Evolutionary conservation across 257 asterid species (phyloP).

Genomic region (Primulina huaijiensis): DNA sequence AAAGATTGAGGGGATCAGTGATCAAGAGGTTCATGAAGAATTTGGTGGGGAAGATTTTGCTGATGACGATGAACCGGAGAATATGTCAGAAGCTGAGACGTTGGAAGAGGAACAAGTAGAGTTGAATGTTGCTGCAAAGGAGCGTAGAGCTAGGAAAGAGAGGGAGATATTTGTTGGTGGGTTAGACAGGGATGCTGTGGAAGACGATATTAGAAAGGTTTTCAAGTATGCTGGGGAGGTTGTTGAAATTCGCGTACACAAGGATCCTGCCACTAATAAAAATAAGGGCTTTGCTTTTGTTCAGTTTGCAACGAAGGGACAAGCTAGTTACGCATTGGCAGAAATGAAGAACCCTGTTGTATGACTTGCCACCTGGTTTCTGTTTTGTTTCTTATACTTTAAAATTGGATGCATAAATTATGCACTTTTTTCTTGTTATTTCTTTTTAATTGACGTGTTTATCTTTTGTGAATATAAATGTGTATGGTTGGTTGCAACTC

Average conservation of each 20-base stretch:
- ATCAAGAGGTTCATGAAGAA: slow-evolving; percentile 47
- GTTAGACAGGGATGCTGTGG: slow-evolving; percentile 54
- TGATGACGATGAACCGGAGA: slow-evolving; percentile 35
- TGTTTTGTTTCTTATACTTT: background rate
- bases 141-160: slow-evolving; percentile 55
- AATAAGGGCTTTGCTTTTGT: slow-evolving; percentile 67
- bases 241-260: slow-evolving; percentile 51
- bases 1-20: slow-evolving; percentile 43
- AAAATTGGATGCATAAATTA: background rate
- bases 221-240: slow-evolving; percentile 58
- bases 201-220: slow-evolving; percentile 55
- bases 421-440: background rate
- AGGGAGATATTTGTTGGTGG: slow-evolving; percentile 69
- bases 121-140: slow-evolving; percentile 49
- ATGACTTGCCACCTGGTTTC: slow-evolving; percentile 23
- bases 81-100: slow-evolving; percentile 40
- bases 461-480: background rate
- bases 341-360: slow-evolving; percentile 73
- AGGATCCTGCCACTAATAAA: slow-evolving; percentile 52
- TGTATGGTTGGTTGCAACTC: slow-evolving; percentile 16
- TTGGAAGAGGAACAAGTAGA: slow-evolving; percentile 48
- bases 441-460: background rate
- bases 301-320: slow-evolving; percentile 58
- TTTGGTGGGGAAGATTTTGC: slow-evolving; percentile 36
- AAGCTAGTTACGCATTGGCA: slow-evolving; percentile 50